A percentile compares a stretch with the other conserved stretches of the same genome.
Conservation (phyloP, 495 filamentous ascomycete species). For the Aspergillus diversus region DNA sequence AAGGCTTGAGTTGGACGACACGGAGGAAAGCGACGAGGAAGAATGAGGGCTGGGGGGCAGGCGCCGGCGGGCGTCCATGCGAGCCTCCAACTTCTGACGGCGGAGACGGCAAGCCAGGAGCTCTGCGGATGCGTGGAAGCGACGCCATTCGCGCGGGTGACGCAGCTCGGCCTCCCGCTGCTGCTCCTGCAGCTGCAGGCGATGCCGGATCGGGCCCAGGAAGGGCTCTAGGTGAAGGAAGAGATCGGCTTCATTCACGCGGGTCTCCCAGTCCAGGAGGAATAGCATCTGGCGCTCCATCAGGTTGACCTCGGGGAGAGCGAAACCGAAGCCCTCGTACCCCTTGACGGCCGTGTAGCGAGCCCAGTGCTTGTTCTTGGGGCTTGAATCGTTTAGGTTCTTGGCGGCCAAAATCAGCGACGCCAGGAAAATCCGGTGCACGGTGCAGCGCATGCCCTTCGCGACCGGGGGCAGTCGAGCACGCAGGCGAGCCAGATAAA, state of each 20-base stretch:
- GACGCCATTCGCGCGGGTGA: slow-evolving; percentile 50
- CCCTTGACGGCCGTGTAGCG: slow-evolving; percentile 79
- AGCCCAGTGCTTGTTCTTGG: slow-evolving; percentile 99
- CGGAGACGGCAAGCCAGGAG: slow-evolving; percentile 46
- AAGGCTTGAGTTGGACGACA: slow-evolving; percentile 24
- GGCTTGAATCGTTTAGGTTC: slow-evolving; percentile 86
- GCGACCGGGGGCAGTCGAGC: slow-evolving; percentile 86
- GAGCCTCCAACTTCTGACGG: slow-evolving; percentile 44
- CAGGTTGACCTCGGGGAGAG: slow-evolving; percentile 90
- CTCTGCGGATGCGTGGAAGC: slow-evolving; percentile 46
- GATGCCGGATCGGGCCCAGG: slow-evolving; percentile 75
- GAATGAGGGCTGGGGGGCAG: slow-evolving; percentile 43
- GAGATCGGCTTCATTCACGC: slow-evolving; percentile 82
- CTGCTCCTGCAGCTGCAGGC: slow-evolving; percentile 38
- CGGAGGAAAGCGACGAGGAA: slow-evolving; percentile 31
- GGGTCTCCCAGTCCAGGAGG: slow-evolving; percentile 90
- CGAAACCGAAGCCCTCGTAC: slow-evolving; percentile 86
- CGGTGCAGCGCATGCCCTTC: slow-evolving; percentile 96
- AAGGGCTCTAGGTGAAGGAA: slow-evolving; percentile 87
- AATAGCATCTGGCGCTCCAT: slow-evolving; percentile 98
- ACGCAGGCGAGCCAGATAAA: slow-evolving; percentile 86
- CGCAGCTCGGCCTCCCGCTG: slow-evolving; percentile 38
- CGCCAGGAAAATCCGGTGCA: slow-evolving; percentile 86
- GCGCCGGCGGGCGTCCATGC: slow-evolving; percentile 33
- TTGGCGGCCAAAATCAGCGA: slow-evolving; percentile 78